A percentile compares a stretch with the other conserved stretches of the same genome.
Evolutionary conservation across 371 early-diverging fungal genomes (phyloP).

Genomic region (Lichtheimia hyalospora): DNA sequence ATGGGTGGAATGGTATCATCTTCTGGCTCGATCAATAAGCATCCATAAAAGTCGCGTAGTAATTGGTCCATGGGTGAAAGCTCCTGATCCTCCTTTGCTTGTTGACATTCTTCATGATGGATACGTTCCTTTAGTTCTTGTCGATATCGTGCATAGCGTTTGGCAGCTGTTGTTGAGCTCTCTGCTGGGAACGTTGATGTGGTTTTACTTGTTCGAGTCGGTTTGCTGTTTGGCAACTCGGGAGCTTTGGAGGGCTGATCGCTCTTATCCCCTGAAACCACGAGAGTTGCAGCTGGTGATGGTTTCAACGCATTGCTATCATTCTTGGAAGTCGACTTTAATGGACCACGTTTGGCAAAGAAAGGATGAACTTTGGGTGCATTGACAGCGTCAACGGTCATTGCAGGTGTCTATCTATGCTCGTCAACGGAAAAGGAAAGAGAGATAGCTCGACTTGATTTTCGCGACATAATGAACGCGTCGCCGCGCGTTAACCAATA

Average conservation of each 20-base stretch:
- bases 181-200: not conserved
- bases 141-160: slow-evolving; percentile 7
- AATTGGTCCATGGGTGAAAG: not conserved
- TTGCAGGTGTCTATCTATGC: no score
- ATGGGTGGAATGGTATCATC: not conserved
- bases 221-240: not conserved
- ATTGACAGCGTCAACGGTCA: no score
- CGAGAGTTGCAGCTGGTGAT: no score
- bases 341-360: no score
- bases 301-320: no score
- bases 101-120: not conserved
- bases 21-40: not conserved
- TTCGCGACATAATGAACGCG: no score
- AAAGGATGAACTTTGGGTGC: no score
- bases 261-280: not conserved
- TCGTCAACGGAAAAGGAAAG: no score
- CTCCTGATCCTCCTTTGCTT: not conserved
- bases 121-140: slow-evolving; percentile 1
- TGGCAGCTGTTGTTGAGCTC: slow-evolving; percentile 5
- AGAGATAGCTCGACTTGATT: no score
- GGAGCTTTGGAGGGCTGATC: not conserved
- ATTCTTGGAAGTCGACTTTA: no score
- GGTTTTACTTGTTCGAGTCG: not conserved
- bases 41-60: slow-evolving; percentile 2
- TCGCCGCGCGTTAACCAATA: no score